Percentiles rank a stretch among this genome's conserved stretches.
phyloP scores from a whole-genome alignment of 1,284 basidiomycete genomes.

The Spongiforma sp. region DNA sequence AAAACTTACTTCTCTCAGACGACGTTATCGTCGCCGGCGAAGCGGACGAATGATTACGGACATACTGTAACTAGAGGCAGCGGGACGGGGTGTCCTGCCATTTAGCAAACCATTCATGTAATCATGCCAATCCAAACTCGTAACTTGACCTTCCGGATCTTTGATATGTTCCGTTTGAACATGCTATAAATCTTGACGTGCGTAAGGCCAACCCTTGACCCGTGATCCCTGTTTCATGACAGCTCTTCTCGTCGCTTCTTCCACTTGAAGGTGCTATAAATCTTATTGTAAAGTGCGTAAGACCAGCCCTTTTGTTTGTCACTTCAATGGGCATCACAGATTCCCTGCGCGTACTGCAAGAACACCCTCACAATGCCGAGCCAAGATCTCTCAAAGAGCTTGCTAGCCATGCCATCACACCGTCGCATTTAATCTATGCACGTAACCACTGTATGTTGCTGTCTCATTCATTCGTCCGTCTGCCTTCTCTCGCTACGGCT shows the following conservation, averaged over 20 bases:
- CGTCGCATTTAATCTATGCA: slow-evolving; percentile 27
- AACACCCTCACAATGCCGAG: slow-evolving; percentile 33
- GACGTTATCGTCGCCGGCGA: slow-evolving; percentile 39
- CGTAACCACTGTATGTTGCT: slow-evolving; percentile 37
- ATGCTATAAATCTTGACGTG: no score
- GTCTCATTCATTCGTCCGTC: not conserved
- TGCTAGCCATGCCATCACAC: slow-evolving; percentile 30
- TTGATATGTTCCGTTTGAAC: no score
- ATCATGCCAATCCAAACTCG: slow-evolving; percentile 24
- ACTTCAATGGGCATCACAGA: slow-evolving; percentile 26
- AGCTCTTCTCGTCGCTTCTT: no score
- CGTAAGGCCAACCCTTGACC: no score
- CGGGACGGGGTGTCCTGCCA: slow-evolving; percentile 19
- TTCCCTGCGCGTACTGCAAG: slow-evolving; percentile 21
- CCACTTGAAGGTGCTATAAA: no score
- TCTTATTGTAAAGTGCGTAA: no score
- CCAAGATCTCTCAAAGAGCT: slow-evolving; percentile 31
- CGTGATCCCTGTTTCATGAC: no score
- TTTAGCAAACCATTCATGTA: slow-evolving; percentile 27
- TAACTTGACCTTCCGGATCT: no score
- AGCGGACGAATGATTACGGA: slow-evolving; percentile 30
- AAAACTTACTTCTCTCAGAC: slow-evolving; percentile 24
- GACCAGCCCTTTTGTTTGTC: not conserved
- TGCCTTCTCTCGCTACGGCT: not conserved
- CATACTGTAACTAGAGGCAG: slow-evolving; percentile 25